Evolutionary conservation across 139 green algal species (phyloP).

Genomic region (Chlorella sp.): DNA sequence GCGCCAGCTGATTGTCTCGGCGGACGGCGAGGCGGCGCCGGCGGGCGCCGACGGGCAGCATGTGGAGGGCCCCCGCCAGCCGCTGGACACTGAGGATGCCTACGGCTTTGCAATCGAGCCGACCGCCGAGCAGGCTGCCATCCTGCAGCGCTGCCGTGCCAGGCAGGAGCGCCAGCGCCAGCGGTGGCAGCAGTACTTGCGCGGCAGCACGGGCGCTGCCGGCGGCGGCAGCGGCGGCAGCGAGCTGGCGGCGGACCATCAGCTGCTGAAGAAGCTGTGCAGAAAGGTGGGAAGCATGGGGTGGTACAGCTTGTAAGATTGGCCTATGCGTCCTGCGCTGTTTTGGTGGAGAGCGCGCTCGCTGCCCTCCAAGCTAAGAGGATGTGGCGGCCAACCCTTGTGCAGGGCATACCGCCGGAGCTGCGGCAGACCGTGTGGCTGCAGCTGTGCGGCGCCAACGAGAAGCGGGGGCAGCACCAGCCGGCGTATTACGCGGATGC

Average conservation of each 20-base stretch:
- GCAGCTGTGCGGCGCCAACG: constrained; percentile 62
- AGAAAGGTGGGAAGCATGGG: constrained; percentile 59
- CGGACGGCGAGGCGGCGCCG: neutral
- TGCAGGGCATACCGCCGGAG: constrained; percentile 65
- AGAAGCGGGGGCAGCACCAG: constrained; percentile 9
- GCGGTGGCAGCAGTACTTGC: constrained; percentile 46
- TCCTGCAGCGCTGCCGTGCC: constrained; percentile 39
- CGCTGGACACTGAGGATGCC: constrained; percentile 20
- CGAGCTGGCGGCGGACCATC: too few species aligned
- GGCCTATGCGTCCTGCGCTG: too few species aligned
- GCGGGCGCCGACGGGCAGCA: neutral
- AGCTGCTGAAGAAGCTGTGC: constrained; percentile 65
- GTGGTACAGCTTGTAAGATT: too few species aligned
- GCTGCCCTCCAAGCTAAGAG: too few species aligned
- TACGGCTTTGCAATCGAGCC: constrained; percentile 61
- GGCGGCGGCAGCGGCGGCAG: neutral
- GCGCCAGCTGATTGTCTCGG: constrained; percentile 3
- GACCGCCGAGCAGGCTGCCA: constrained; percentile 39
- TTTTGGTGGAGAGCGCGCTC: too few species aligned
- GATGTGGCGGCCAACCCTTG: too few species aligned
- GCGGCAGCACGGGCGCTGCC: neutral
- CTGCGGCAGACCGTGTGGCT: constrained; percentile 71
- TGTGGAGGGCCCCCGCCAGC: constrained; percentile 3
- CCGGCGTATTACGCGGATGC: constrained; percentile 68
- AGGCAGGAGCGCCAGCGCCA: constrained; percentile 16